These are phyloP conservation scores for Fusarium sp. DNA, from an alignment of 2,329 filamentous ascomycete species.

Conservation along the genomic window DNA sequence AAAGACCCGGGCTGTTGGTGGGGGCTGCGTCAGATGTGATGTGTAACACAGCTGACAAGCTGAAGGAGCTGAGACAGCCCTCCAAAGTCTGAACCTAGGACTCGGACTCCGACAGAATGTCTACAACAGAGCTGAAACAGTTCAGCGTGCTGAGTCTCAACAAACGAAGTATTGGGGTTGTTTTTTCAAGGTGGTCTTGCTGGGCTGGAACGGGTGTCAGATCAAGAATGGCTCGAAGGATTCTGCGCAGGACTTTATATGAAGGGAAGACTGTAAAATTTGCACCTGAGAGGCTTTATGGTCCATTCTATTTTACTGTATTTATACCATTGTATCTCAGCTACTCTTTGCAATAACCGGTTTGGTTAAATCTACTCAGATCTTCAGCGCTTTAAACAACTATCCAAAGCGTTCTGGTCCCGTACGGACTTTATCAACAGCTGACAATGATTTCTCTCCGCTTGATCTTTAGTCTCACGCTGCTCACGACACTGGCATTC, in stretches of 20 bases:
- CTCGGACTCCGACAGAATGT: not conserved
- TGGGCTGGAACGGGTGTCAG: not conserved
- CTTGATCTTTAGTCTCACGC: not conserved
- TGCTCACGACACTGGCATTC: rapidly evolving
- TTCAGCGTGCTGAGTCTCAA: not conserved
- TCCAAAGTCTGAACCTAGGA: not conserved
- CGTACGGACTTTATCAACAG: not conserved
- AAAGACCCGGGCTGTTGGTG: not conserved
- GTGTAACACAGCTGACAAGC: not conserved
- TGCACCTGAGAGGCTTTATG: rapidly evolving
- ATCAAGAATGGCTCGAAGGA: not conserved
- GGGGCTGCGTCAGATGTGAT: not conserved
- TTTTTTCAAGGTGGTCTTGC: not conserved
- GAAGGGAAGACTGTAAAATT: not conserved
- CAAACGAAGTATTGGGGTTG: not conserved
- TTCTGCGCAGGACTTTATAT: not conserved
- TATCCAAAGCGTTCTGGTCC: rapidly evolving
- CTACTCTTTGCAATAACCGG: not conserved
- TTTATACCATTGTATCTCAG: rapidly evolving
- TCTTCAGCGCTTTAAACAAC: rapidly evolving
- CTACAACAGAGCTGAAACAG: not conserved
- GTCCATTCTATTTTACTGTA: rapidly evolving
- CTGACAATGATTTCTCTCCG: rapidly evolving
- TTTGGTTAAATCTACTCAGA: rapidly evolving
- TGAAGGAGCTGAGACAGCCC: not conserved